Base-by-base conservation (phyloP, 768 basidiomycete species). In the Termitomyces sp. region DNA sequence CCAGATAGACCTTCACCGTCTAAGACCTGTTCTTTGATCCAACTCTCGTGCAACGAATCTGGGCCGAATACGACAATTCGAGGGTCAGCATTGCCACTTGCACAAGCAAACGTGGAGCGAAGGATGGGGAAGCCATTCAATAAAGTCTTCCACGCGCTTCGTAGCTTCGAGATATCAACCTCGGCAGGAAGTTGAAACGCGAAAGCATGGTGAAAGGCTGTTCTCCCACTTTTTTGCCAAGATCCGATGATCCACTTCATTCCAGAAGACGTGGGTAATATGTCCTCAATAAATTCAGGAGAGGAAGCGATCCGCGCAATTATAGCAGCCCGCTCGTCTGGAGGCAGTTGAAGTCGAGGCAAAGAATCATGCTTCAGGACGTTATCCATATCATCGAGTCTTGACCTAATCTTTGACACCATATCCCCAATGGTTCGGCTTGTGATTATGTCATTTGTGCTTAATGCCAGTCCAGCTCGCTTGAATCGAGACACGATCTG, bases 181-280 rank as follows among this genome's bases (percentile, higher is more conserved):
- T 69, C 59, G 2, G 58, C 35, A 1, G 70, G 62, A 21, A 79
- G 66, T 41, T 64, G 64, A 53, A 73, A 79, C 3, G 73, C 73
- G 51, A 81, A 81, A 35, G 71, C 73, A 58, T 75, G 73, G 48
- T 80, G 78, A 58, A 73, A 80, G 21, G 75, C 71, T 7, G 72
- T 71, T 34, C 71, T 67, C n/a, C 61, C 58, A 51, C 76, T 78
- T 40, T 65, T 65, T 56, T 76, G 72, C 79, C 79, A 81, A 27
- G 75, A 77, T 8, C 74, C 76, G 25, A 79, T 65, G 4, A 71
- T 55, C 70, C 69, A 73, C 55, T 73, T 72, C 67, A 73, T 71
- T 25, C 72, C 72, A 7, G 72, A 61, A 10, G 72, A 66, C 21
- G 58, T 52, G 25, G 59, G 49, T 54, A 57, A 70, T 31, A 73